phyloP scores from a whole-genome alignment of 148 eudicot genomes.

The Amaranthus cruentus region DNA sequence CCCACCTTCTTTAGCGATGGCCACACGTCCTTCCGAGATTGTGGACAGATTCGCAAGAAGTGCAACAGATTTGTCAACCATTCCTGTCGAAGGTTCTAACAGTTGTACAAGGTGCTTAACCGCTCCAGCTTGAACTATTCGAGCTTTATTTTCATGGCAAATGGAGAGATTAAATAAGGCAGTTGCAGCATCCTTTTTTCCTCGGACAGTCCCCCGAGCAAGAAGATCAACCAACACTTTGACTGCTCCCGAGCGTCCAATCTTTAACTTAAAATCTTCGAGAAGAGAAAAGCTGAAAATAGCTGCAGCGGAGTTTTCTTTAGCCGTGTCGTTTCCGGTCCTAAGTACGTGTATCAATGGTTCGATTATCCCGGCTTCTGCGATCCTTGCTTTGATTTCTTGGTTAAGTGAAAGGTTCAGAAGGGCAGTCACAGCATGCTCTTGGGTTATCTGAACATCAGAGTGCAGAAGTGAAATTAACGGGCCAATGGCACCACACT shows the following conservation, averaged over 20 bases:
- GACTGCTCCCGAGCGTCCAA: slow-evolving; percentile 79
- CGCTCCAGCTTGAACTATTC: slow-evolving; percentile 89
- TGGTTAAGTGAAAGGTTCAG: slow-evolving; percentile 78
- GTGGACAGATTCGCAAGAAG: slow-evolving; percentile 82
- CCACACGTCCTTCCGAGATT: slow-evolving; percentile 57
- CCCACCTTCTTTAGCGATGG: slow-evolving; percentile 74
- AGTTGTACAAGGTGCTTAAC: slow-evolving; percentile 69
- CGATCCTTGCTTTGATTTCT: slow-evolving; percentile 62
- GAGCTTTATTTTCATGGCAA: slow-evolving; percentile 89
- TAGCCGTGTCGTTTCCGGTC: slow-evolving; percentile 65
- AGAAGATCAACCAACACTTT: slow-evolving; percentile 78
- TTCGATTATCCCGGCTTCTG: slow-evolving; percentile 61
- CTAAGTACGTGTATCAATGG: slow-evolving; percentile 71
- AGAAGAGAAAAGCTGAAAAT: slow-evolving; percentile 75
- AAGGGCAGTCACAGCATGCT: slow-evolving; percentile 89
- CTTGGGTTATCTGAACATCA: slow-evolving; percentile 55
- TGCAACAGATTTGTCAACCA: slow-evolving; percentile 89
- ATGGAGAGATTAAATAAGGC: slow-evolving; percentile 89
- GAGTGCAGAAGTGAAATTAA: slow-evolving; percentile 60
- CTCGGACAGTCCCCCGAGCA: slow-evolving; percentile 69
- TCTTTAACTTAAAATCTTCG: slow-evolving; percentile 75
- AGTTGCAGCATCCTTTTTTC: slow-evolving; percentile 95
- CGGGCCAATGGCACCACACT: slow-evolving; percentile 66
- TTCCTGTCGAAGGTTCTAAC: slow-evolving; percentile 57
- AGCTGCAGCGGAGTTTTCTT: slow-evolving; percentile 91